A percentile compares a stretch with the other conserved stretches of the same genome.
These are phyloP conservation scores for Rachicladosporium sp. DNA, from an alignment of 2,329 filamentous ascomycete species.

Conservation along the genomic window DNA sequence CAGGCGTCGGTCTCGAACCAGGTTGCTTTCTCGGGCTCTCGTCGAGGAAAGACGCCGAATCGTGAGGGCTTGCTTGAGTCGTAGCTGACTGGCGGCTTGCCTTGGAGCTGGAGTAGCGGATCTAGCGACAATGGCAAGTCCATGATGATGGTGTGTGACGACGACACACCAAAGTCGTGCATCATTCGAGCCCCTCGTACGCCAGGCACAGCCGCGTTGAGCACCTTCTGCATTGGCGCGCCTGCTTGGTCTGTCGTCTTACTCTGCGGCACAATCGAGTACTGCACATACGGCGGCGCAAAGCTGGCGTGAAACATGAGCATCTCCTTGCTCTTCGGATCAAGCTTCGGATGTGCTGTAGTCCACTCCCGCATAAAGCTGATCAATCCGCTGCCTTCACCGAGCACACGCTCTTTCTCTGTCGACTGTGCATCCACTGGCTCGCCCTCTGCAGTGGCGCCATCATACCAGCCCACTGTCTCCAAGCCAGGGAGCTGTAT, in stretches of 20 bases:
- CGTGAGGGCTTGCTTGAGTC: slow-evolving; percentile 45
- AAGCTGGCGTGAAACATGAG: slow-evolving; percentile 58
- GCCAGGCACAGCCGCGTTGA: slow-evolving; percentile 48
- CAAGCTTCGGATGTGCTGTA: slow-evolving; percentile 56
- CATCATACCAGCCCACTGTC: slow-evolving; percentile 61
- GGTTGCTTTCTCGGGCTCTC: slow-evolving; percentile 41
- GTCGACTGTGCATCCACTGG: slow-evolving; percentile 14
- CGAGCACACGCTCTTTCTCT: slow-evolving; percentile 13
- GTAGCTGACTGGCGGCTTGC: slow-evolving; percentile 47
- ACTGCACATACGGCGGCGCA: slow-evolving; percentile 52
- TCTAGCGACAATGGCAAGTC: slow-evolving; percentile 56
- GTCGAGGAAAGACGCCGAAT: slow-evolving; percentile 56
- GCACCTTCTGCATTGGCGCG: slow-evolving; percentile 15
- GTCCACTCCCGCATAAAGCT: slow-evolving; percentile 60
- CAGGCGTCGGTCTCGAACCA: slow-evolving; percentile 60
- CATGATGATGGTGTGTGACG: slow-evolving; percentile 51
- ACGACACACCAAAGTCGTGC: slow-evolving; percentile 63
- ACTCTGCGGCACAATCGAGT: slow-evolving; percentile 44
- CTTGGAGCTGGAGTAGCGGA: slow-evolving; percentile 46
- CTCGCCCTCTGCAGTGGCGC: slow-evolving; percentile 44
- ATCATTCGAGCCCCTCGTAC: slow-evolving; percentile 57
- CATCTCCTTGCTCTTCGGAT: slow-evolving; percentile 51
- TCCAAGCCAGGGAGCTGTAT: slow-evolving; percentile 51
- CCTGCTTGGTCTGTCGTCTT: slow-evolving; percentile 12
- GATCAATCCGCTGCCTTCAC: slow-evolving; percentile 33